A percentile compares a stretch with the other conserved stretches of the same genome.
These are phyloP conservation scores for Arachis hypogaea DNA, from an alignment of 306 rosid species.

Conservation along the genomic window DNA sequence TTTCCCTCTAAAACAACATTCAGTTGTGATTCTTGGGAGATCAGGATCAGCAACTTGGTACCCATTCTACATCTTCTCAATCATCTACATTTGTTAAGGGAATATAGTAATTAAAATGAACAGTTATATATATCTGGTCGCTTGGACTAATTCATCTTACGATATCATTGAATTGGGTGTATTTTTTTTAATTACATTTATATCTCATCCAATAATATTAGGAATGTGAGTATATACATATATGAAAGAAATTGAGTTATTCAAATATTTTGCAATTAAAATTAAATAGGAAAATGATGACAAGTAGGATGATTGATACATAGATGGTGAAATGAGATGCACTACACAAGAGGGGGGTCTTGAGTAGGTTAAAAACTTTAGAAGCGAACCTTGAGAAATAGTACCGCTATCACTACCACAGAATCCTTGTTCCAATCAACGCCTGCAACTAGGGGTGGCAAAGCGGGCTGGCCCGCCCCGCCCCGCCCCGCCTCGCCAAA, in stretches of 20 bases:
- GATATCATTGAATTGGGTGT: too few species aligned
- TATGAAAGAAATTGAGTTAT: too few species aligned
- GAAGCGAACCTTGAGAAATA: conserved; percentile 52
- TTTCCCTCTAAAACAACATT: conserved; percentile 58
- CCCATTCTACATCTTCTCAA: conserved; percentile 67
- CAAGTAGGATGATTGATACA: conserved; percentile 2
- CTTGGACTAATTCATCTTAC: too few species aligned
- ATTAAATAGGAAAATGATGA: too few species aligned
- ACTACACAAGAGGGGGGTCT: conserved; percentile 23
- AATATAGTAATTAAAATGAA: background rate
- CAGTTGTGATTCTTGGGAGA: conserved; percentile 57
- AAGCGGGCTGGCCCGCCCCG: too few species aligned
- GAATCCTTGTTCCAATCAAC: conserved; percentile 61
- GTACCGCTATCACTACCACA: conserved; percentile 40
- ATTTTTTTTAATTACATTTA: too few species aligned
- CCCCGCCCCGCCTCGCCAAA: too few species aligned
- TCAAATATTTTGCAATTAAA: background rate
- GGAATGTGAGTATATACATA: too few species aligned
- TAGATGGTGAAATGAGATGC: background rate
- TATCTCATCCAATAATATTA: too few species aligned
- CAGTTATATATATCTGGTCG: too few species aligned
- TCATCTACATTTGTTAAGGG: conserved; percentile 64
- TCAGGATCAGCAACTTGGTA: conserved; percentile 53
- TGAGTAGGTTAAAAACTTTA: background rate
- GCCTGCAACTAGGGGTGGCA: background rate